Conservation (phyloP, 352 stramenopile genomes). For the Globisporangium yorkense region DNA sequence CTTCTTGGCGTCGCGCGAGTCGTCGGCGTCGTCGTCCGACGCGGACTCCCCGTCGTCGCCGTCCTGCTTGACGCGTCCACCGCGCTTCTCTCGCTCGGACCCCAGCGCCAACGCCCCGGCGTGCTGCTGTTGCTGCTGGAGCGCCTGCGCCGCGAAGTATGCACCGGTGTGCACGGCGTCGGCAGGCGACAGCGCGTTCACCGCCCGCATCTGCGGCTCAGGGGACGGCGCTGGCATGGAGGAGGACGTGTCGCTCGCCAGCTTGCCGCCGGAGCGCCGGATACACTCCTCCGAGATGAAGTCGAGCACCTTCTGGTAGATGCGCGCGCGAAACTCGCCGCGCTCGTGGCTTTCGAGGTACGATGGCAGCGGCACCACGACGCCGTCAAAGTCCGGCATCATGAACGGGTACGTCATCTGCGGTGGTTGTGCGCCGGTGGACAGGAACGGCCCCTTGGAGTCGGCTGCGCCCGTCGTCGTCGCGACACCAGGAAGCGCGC, state of each 20-base stretch:
- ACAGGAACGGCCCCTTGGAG: constrained; percentile 21
- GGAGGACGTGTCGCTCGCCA: not conserved
- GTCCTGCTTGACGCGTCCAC: not conserved
- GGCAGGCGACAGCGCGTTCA: not conserved
- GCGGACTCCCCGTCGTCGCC: not conserved
- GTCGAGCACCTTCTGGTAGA: constrained; percentile 80
- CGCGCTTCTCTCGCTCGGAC: not conserved
- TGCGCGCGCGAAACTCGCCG: constrained; percentile 65
- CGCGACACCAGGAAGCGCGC: too few relatives aligned
- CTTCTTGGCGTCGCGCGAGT: not conserved
- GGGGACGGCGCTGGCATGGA: not conserved
- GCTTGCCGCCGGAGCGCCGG: constrained; percentile 28
- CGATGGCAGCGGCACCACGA: constrained; percentile 72
- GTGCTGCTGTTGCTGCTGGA: not conserved
- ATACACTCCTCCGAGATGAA: constrained; percentile 84
- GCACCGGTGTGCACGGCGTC: not conserved
- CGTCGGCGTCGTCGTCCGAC: not conserved
- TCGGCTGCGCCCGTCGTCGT: not conserved
- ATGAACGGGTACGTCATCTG: constrained; percentile 44
- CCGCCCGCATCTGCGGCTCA: not conserved
- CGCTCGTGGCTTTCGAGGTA: constrained; percentile 69
- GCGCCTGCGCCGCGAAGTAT: not conserved
- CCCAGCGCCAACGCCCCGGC: too few relatives aligned
- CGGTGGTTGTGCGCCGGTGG: constrained; percentile 43
- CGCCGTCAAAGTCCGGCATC: constrained; percentile 76